Evolutionary conservation across 1,139 yeast genomes (phyloP).

Genomic region (Pichia sp.): DNA sequence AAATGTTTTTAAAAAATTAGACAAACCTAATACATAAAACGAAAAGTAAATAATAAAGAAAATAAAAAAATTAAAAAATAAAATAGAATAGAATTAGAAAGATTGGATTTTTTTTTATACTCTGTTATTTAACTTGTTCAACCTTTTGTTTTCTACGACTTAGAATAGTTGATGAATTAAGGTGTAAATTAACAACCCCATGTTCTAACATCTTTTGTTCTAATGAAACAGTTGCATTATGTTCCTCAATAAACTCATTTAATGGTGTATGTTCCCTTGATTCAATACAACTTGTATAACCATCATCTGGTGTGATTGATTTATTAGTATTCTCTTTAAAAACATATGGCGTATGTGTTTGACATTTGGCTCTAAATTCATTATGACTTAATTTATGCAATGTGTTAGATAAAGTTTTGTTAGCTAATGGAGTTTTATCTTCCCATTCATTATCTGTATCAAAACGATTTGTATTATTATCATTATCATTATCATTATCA

Average conservation of each 20-base stretch:
- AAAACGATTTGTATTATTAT: slow-evolving; percentile 10
- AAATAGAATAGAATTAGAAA: neutral
- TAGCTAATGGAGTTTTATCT: slow-evolving; percentile 23
- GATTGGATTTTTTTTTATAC: no score
- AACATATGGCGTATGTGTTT: slow-evolving; percentile 18
- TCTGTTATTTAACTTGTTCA: neutral
- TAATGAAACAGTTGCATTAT: neutral
- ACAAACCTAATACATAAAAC: neutral
- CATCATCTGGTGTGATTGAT: neutral
- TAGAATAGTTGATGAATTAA: slow-evolving; percentile 55
- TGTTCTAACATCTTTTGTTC: slow-evolving; percentile 14
- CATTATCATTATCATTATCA: slow-evolving; percentile 9
- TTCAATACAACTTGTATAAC: slow-evolving; percentile 6
- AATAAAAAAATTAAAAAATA: neutral
- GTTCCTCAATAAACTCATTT: neutral
- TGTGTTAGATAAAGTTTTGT: neutral
- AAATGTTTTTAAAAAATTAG: neutral
- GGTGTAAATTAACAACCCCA: slow-evolving; percentile 42
- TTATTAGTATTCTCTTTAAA: slow-evolving; percentile 1
- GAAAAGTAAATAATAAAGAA: neutral
- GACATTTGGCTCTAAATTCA: slow-evolving; percentile 12
- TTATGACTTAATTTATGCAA: slow-evolving; percentile 2
- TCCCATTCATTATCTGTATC: slow-evolving; percentile 16
- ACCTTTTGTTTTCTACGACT: slow-evolving; percentile 42
- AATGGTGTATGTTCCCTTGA: neutral